These are phyloP conservation scores for Caloboletus firmus DNA, from an alignment of 1,284 basidiomycete species.

Conservation along the genomic window DNA sequence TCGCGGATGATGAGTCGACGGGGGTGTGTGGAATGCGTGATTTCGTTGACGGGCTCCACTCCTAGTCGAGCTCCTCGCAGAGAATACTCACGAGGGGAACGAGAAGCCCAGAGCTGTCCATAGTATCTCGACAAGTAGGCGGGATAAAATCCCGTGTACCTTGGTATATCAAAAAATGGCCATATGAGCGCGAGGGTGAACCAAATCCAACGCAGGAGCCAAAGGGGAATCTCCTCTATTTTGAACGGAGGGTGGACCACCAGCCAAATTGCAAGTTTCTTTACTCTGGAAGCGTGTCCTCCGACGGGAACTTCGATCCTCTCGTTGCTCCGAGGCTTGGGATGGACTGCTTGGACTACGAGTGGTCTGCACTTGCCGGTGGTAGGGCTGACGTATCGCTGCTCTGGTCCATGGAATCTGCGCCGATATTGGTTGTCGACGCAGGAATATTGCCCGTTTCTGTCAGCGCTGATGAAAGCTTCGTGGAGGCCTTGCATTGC, in stretches of 20 bases:
- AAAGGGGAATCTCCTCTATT: not conserved
- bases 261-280: slow-evolving; percentile 24
- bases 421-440: slow-evolving; percentile 22
- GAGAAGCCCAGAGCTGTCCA: slow-evolving; percentile 29
- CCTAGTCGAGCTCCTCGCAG: slow-evolving; percentile 14
- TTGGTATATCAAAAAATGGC: slow-evolving; percentile 7
- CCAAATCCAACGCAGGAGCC: slow-evolving; percentile 22
- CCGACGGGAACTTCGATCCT: slow-evolving; percentile 5
- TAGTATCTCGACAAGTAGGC: slow-evolving; percentile 20
- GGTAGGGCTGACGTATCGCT: slow-evolving; percentile 25
- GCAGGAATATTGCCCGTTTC: slow-evolving; percentile 10
- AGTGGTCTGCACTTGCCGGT: slow-evolving; percentile 26
- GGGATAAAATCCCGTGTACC: slow-evolving; percentile 11
- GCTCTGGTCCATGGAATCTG: slow-evolving; percentile 13
- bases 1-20: slow-evolving; percentile 24
- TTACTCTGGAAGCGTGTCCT: not conserved
- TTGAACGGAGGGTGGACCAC: not conserved
- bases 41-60: slow-evolving; percentile 3
- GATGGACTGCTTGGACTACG: slow-evolving; percentile 24
- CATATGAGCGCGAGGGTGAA: slow-evolving; percentile 22
- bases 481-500: slow-evolving; percentile 1
- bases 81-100: slow-evolving; percentile 27
- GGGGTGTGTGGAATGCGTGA: slow-evolving; percentile 23
- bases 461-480: not conserved
- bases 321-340: not conserved